Evolutionary conservation across 192 early-diverging fungal species (phyloP).

Genomic region (Umbelopsis ramanniana): DNA sequence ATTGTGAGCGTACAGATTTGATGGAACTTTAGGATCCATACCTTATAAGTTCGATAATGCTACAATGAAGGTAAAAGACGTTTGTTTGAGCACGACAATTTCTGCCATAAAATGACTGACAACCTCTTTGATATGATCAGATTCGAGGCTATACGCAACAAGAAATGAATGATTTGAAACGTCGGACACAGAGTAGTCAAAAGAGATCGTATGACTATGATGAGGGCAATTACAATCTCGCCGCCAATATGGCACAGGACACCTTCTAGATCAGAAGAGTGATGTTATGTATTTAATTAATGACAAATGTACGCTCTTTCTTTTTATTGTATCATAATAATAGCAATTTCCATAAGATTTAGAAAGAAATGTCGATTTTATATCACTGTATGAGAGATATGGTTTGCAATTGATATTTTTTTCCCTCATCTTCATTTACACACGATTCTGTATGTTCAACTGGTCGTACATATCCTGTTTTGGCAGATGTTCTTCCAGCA

Average conservation of each 20-base stretch:
- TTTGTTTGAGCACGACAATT: not conserved
- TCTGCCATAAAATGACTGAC: not conserved
- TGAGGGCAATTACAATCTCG: not conserved
- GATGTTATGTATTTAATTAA: not conserved
- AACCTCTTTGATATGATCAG: not conserved
- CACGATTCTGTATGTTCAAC: no score
- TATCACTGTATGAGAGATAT: no score
- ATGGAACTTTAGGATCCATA: slow-evolving; percentile 67
- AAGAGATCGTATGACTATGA: slow-evolving; percentile 13
- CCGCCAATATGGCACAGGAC: slow-evolving; percentile 11
- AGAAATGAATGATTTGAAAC: slow-evolving; percentile 14
- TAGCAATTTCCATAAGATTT: no score
- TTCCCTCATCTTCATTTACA: no score
- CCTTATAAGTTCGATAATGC: slow-evolving; percentile 41
- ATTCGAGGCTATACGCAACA: slow-evolving; percentile 14
- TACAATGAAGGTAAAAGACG: slow-evolving; percentile 29
- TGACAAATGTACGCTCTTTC: no score
- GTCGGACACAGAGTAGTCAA: not conserved
- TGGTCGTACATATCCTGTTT: no score
- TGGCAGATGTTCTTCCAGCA: no score
- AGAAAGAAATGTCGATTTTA: no score
- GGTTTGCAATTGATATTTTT: no score
- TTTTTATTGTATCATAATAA: not conserved
- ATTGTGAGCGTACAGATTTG: slow-evolving; percentile 46
- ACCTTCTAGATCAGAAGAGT: not conserved